phyloP scores from a whole-genome alignment of 176 grass and related monocot genomes.

The Zea mays region Zm-B73-REFERENCE-NAM-5.0 NC_050097.1:240644501-240645000 shows the following conservation, averaged over 20 bases:
- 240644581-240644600: neutral
- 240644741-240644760: too few species aligned
- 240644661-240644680: neutral
- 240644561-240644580: neutral
- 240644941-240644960: neutral
- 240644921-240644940: too few species aligned
- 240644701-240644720: neutral
- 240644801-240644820: slow-evolving; percentile 61
- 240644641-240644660: neutral
- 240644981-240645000: slow-evolving; percentile 63
- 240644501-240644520: slow-evolving; percentile 12
- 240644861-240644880: slow-evolving; percentile 67
- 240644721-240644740: neutral
- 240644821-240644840: slow-evolving; percentile 56
- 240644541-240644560: neutral
- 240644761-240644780: neutral
- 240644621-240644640: neutral
- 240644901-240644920: neutral
- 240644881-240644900: slow-evolving; percentile 35
- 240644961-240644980: neutral
- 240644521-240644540: neutral
- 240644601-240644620: neutral
- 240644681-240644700: neutral
- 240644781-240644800: slow-evolving; percentile 72
- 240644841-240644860: slow-evolving; percentile 76